Percentiles rank a stretch among this genome's conserved stretches.
Conservation (phyloP, 108 stramenopile species). For the Skeletonema potamos region DNA sequence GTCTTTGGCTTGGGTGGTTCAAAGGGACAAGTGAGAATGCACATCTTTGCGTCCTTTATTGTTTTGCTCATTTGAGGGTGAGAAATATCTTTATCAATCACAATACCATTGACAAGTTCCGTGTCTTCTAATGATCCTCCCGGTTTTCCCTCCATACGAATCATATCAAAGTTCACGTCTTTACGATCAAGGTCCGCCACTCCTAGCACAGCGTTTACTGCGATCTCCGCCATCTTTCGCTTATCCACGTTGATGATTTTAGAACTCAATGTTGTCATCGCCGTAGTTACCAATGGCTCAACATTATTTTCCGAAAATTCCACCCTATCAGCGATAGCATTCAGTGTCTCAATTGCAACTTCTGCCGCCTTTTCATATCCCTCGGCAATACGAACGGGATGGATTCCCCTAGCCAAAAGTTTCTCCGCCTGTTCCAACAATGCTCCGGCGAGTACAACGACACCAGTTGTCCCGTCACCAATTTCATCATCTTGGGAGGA, state of each 20-base stretch:
- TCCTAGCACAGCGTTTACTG: constrained; percentile 92
- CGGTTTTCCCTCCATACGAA: constrained; percentile 99
- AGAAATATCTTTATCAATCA: constrained; percentile 98
- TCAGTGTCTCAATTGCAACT: constrained; percentile 88
- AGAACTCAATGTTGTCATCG: constrained; percentile 94
- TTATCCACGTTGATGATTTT: constrained; percentile 98
- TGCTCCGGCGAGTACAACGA: constrained; percentile 98
- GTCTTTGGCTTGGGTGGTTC: constrained; percentile 99
- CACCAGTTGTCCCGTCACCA: constrained; percentile 99
- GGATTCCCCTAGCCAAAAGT: constrained; percentile 90
- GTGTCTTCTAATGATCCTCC: constrained; percentile 98
- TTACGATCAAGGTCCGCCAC: constrained; percentile 96
- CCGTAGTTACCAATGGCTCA: constrained; percentile 89
- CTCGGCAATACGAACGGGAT: constrained; percentile 97
- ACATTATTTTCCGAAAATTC: constrained; percentile 86
- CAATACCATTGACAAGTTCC: constrained; percentile 95
- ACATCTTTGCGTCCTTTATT: constrained; percentile 93
- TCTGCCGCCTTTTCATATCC: constrained; percentile 96
- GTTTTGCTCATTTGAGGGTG: constrained; percentile 97
- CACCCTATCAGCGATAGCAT: constrained; percentile 85
- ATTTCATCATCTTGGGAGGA: constrained; percentile 98
- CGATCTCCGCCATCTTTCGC: constrained; percentile 95
- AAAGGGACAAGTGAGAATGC: constrained; percentile 98
- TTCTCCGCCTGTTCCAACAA: constrained; percentile 97
- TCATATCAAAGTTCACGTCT: constrained; percentile 99